Conservation (phyloP, 2,329 filamentous ascomycete genomes). For the Claviceps cyperi region DNA sequence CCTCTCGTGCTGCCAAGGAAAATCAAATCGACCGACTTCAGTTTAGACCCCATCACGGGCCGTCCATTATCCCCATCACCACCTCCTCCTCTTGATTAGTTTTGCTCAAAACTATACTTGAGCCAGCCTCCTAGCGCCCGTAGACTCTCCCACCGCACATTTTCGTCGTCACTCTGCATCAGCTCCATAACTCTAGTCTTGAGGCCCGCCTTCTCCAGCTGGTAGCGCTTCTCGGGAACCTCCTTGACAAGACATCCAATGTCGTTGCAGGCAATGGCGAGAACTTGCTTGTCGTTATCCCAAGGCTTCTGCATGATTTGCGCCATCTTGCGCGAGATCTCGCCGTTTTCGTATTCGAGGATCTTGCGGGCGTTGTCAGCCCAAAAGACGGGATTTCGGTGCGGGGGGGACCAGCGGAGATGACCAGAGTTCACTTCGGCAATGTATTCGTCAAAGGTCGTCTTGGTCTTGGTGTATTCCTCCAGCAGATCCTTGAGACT, state of each 20-base stretch:
- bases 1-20: not conserved
- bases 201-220: conserved; percentile 70
- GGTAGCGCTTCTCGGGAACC: conserved; percentile 66
- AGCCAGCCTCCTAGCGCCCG: conserved; percentile 58
- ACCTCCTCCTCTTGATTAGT: conserved; percentile 6
- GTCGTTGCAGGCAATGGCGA: conserved; percentile 88
- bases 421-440: conserved; percentile 78
- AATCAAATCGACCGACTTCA: not conserved
- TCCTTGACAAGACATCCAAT: conserved; percentile 80
- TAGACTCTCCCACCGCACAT: conserved; percentile 83
- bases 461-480: conserved; percentile 55
- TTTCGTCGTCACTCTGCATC: conserved; percentile 81
- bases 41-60: not conserved
- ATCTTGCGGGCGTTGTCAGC: conserved; percentile 80
- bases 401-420: conserved; percentile 82
- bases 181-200: conserved; percentile 86
- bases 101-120: conserved; percentile 46
- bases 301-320: conserved; percentile 64
- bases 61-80: not conserved
- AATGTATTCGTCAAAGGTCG: conserved; percentile 77
- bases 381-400: conserved; percentile 80
- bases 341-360: conserved; percentile 67
- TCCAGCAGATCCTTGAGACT: conserved; percentile 48
- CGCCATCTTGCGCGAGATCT: conserved; percentile 65
- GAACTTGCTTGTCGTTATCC: conserved; percentile 71